These are phyloP conservation scores for Simmondsia chinensis DNA, from an alignment of 148 eudicot species.

Conservation along the genomic window DNA sequence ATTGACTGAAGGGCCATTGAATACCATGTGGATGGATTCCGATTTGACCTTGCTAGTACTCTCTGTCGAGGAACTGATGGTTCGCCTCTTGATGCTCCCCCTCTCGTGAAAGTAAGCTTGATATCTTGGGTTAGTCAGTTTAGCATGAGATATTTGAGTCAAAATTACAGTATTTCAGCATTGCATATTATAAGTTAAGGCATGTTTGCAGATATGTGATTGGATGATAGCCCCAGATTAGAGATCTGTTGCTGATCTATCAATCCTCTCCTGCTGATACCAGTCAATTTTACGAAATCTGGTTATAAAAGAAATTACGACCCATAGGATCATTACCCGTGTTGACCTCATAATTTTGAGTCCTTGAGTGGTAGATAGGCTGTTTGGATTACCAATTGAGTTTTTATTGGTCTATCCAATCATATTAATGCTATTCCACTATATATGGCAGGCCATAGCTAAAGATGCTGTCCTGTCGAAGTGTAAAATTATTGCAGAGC, in stretches of 20 bases:
- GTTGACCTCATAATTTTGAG: no score
- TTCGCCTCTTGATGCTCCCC: conserved; percentile 85
- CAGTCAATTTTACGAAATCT: no score
- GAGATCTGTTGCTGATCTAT: no score
- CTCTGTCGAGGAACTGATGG: conserved; percentile 99
- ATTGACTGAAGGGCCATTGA: conserved; percentile 67
- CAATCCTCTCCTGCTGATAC: no score
- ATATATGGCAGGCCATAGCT: conserved; percentile 73
- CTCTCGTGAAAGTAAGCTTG: conserved; percentile 62
- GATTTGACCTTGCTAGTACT: conserved; percentile 96
- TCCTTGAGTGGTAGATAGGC: neutral
- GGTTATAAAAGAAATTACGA: no score
- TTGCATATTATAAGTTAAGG: no score
- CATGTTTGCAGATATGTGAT: no score
- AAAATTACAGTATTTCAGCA: neutral
- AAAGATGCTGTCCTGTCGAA: conserved; percentile 69
- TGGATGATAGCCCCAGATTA: no score
- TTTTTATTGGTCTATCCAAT: neutral
- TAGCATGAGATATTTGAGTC: neutral
- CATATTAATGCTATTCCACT: conserved; percentile 1
- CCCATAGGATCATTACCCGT: no score
- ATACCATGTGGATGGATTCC: conserved; percentile 97
- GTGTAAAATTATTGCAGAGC: conserved; percentile 91
- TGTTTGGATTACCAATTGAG: neutral
- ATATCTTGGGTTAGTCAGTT: neutral